phyloP scores from a whole-genome alignment of 352 stramenopile genomes.

The Phytophthora capsici region DNA sequence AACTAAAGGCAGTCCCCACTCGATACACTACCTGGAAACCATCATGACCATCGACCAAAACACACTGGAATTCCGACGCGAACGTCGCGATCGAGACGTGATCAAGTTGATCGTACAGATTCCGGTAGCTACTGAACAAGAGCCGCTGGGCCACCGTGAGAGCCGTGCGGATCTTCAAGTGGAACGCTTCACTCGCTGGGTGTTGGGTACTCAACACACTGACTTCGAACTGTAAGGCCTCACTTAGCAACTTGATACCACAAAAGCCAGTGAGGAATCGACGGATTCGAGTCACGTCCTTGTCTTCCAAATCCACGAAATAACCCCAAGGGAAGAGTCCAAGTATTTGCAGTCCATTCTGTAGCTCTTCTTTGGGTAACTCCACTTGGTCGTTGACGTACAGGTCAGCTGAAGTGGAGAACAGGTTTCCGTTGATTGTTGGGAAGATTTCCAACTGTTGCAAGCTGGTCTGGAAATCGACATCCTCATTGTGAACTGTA shows the following conservation, averaged over 20 bases:
- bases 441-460: conserved; percentile 45
- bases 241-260: conserved; percentile 57
- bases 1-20: conserved; percentile 45
- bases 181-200: conserved; percentile 35
- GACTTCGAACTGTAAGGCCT: conserved; percentile 58
- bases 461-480: conserved; percentile 29
- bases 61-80: conserved; percentile 36
- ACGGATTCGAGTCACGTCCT: conserved; percentile 22
- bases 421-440: conserved; percentile 21
- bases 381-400: conserved; percentile 77
- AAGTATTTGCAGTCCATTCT: conserved; percentile 45
- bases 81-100: conserved; percentile 42
- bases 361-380: conserved; percentile 41
- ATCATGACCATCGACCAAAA: conserved; percentile 48
- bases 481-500: conserved; percentile 9
- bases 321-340: conserved; percentile 61
- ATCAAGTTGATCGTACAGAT: conserved; percentile 48
- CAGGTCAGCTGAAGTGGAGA: conserved; percentile 44
- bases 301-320: conserved; percentile 35
- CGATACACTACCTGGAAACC: conserved; percentile 65
- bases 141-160: conserved; percentile 61
- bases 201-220: conserved; percentile 48
- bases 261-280: conserved; percentile 56
- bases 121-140: conserved; percentile 53
- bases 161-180: conserved; percentile 29